Evolutionary conservation across 1,284 basidiomycete species (phyloP).

Genomic region (Rhodotorula sp.): DNA sequence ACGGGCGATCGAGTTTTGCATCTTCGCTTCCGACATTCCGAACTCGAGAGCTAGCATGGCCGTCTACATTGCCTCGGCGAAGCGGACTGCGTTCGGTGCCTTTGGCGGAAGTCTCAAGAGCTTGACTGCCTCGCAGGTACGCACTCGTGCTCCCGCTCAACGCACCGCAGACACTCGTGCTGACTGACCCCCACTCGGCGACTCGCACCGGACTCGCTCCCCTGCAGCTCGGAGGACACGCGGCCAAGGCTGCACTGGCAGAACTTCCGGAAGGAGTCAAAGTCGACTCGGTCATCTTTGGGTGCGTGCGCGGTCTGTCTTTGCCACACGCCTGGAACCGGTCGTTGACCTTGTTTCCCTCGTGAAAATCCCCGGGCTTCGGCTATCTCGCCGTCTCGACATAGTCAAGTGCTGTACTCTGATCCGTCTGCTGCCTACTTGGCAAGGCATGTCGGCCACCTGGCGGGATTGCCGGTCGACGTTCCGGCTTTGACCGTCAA

Average conservation of each 20-base stretch:
- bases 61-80: constrained; percentile 49
- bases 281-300: constrained; percentile 55
- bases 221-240: constrained; percentile 54
- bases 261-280: constrained; percentile 52
- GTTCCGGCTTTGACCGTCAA: constrained; percentile 58
- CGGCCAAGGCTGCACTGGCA: constrained; percentile 56
- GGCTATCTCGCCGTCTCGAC: background rate
- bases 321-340: too few species aligned
- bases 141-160: background rate
- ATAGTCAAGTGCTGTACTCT: constrained; percentile 51
- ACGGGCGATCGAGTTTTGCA: background rate
- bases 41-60: constrained; percentile 4
- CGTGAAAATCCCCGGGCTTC: background rate
- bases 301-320: constrained; percentile 45
- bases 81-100: constrained; percentile 58
- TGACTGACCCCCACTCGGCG: constrained; percentile 1
- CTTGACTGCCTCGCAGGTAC: constrained; percentile 49
- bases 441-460: constrained; percentile 89
- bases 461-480: constrained; percentile 63
- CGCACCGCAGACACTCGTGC: background rate
- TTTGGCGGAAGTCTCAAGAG: constrained; percentile 56
- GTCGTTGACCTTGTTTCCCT: background rate
- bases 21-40: background rate
- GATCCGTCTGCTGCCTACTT: constrained; percentile 82
- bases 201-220: constrained; percentile 31